Conservation (phyloP, 2,329 filamentous ascomycete species). For the Tricladium varicosporioides region DNA sequence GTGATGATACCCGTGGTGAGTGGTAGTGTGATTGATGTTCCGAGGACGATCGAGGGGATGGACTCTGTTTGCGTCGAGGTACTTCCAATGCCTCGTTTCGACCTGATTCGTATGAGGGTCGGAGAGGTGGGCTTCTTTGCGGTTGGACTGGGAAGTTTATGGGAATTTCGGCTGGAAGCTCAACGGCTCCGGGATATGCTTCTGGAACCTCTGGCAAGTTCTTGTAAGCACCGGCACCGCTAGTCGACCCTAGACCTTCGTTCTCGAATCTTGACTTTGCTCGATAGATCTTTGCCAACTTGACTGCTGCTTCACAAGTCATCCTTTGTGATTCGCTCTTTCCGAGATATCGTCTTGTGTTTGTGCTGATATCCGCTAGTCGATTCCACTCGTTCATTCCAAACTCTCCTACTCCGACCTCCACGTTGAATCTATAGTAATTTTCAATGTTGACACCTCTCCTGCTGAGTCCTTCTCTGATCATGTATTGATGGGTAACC, state of each 20-base stretch:
- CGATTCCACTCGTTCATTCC: conserved; percentile 98
- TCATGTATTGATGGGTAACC: conserved; percentile 82
- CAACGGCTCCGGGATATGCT: conserved; percentile 42
- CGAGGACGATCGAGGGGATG: conserved; percentile 34
- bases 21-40: conserved; percentile 37
- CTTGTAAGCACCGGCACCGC: conserved; percentile 15
- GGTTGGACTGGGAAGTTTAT: conserved; percentile 12
- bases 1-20: conserved; percentile 30
- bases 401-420: conserved; percentile 93
- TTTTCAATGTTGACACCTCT: conserved; percentile 82
- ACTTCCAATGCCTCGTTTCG: conserved; percentile 30
- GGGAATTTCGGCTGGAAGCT: conserved; percentile 56
- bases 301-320: conserved; percentile 73
- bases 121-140: conserved; percentile 23
- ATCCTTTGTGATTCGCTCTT: conserved; percentile 72
- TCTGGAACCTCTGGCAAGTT: conserved; percentile 36
- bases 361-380: conserved; percentile 91
- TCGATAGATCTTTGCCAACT: conserved; percentile 79
- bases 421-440: conserved; percentile 96
- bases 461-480: conserved; percentile 71
- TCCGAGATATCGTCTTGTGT: conserved; percentile 79
- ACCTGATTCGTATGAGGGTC: conserved; percentile 35
- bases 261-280: conserved; percentile 50
- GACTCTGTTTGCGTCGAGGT: conserved; percentile 15
- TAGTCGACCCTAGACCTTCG: conserved; percentile 8